Evolutionary conservation across 1,284 basidiomycete genomes (phyloP).

Genomic region (Cryptococcus jaspeensis): DNA sequence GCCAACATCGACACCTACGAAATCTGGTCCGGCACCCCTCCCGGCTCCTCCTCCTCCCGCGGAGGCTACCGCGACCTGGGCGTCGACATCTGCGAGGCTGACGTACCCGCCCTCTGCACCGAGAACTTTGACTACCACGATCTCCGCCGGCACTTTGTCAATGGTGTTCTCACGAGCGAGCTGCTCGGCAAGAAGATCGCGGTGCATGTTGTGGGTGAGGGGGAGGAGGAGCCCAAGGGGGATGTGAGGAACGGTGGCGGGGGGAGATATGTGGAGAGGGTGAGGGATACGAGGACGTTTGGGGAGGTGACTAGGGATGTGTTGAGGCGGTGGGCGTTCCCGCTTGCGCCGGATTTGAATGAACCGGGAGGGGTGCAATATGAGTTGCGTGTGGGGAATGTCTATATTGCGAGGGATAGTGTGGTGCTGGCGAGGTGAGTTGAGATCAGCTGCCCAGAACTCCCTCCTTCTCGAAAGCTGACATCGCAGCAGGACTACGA

Average conservation of each 20-base stretch:
- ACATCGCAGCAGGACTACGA: constrained; percentile 53
- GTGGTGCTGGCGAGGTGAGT: constrained; percentile 71
- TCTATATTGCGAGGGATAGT: constrained; percentile 75
- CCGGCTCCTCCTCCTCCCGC: constrained; percentile 20
- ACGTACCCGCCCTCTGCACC: constrained; percentile 88
- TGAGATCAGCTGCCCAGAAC: neutral
- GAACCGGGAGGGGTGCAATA: constrained; percentile 77
- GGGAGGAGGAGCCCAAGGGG: constrained; percentile 15
- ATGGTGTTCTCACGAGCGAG: constrained; percentile 94
- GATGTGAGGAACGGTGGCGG: constrained; percentile 22
- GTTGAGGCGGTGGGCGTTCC: constrained; percentile 87
- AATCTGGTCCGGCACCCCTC: constrained; percentile 68
- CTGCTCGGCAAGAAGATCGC: constrained; percentile 89
- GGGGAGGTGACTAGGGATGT: constrained; percentile 90
- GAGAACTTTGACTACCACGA: constrained; percentile 99
- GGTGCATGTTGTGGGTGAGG: constrained; percentile 29
- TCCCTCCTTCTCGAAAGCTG: neutral
- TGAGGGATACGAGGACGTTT: constrained; percentile 85
- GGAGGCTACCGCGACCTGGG: constrained; percentile 51
- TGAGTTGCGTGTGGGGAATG: constrained; percentile 78
- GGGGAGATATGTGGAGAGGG: constrained; percentile 82
- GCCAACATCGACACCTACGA: constrained; percentile 63
- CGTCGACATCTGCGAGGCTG: constrained; percentile 55
- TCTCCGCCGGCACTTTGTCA: constrained; percentile 87
- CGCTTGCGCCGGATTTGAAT: constrained; percentile 89